These are phyloP conservation scores for Thalassiosira ordinaria DNA, from an alignment of 352 stramenopile genomes.

Conservation along the genomic window DNA sequence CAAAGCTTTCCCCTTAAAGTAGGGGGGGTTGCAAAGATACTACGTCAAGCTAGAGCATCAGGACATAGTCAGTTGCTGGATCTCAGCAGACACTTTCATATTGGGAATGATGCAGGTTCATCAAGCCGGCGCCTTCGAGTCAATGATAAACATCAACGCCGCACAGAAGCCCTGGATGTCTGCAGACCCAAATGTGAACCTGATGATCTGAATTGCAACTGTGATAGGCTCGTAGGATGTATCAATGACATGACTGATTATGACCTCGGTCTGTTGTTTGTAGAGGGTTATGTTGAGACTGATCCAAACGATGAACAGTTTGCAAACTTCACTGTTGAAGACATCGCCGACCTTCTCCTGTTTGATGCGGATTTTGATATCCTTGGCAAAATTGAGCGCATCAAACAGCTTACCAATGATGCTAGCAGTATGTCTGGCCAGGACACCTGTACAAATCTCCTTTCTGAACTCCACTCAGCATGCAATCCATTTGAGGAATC, in stretches of 20 bases:
- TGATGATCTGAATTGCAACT: constrained; percentile 10
- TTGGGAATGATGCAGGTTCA: background rate
- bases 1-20: no score
- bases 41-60: background rate
- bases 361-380: constrained; percentile 9
- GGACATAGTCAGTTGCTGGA: background rate
- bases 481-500: background rate
- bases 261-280: constrained; percentile 2
- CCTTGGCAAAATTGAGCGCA: background rate
- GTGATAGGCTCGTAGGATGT: constrained; percentile 9
- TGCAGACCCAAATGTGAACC: background rate
- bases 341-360: background rate
- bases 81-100: background rate
- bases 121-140: background rate
- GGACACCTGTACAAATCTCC: background rate
- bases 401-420: background rate
- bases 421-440: background rate
- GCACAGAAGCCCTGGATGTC: background rate
- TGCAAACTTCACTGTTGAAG: constrained; percentile 1
- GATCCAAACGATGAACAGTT: background rate
- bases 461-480: background rate
- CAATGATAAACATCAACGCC: background rate
- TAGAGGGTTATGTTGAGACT: background rate
- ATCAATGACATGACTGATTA: constrained; percentile 13
- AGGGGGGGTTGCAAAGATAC: background rate